Percentiles rank a stretch among this genome's conserved stretches.
Evolutionary conservation across 1,139 yeast species (phyloP).

Genomic region (Groenewaldozyma auringiensis): DNA sequence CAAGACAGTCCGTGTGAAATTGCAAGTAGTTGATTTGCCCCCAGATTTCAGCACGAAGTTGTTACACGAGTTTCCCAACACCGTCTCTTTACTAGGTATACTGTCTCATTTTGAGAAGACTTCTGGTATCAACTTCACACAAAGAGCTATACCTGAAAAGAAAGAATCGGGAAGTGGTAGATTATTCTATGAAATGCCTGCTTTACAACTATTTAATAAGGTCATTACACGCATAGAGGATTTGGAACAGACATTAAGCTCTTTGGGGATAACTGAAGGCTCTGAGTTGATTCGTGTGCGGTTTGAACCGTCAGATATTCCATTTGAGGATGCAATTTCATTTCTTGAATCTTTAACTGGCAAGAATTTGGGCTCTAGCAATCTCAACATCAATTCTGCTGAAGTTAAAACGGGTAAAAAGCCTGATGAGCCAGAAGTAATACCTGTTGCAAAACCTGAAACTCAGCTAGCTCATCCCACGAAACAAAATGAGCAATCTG

Average conservation of each 20-base stretch:
- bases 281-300: conserved; percentile 21
- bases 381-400: too few relatives aligned
- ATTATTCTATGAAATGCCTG: conserved; percentile 21
- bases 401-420: not conserved
- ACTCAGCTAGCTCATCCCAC: not conserved
- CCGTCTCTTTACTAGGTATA: conserved; percentile 21
- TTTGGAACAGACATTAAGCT: conserved; percentile 17
- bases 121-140: conserved; percentile 25
- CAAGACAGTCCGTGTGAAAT: conserved; percentile 18
- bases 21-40: conserved; percentile 22
- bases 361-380: not conserved
- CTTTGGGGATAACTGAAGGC: conserved; percentile 23
- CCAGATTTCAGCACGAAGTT: conserved; percentile 19
- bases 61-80: conserved; percentile 19
- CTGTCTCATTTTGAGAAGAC: conserved; percentile 21
- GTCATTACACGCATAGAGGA: conserved; percentile 18
- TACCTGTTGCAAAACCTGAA: not conserved
- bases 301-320: conserved; percentile 19
- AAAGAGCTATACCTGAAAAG: conserved; percentile 15
- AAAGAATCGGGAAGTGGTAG: conserved; percentile 11
- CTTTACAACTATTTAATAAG: conserved; percentile 22
- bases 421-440: not conserved
- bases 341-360: conserved; percentile 7
- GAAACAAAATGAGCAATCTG: not conserved
- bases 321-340: conserved; percentile 19